Conservation (phyloP, 2,329 filamentous ascomycete species). For the Penicillium sp. region DNA sequence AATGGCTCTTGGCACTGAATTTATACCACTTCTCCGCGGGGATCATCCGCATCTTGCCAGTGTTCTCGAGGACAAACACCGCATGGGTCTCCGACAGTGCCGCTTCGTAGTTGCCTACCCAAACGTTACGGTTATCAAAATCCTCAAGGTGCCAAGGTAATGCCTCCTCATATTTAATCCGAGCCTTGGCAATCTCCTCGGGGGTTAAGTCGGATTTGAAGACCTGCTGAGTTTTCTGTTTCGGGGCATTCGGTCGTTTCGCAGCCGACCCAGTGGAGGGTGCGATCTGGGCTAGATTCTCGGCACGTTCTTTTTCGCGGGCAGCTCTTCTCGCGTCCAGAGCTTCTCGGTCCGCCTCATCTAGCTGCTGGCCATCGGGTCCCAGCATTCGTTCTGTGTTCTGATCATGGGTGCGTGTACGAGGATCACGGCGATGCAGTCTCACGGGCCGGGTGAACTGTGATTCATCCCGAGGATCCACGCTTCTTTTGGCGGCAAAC, state of each 20-base stretch:
- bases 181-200: slow-evolving; percentile 65
- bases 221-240: slow-evolving; percentile 83
- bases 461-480: slow-evolving; percentile 69
- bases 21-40: slow-evolving; percentile 97
- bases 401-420: slow-evolving; percentile 57
- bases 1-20: slow-evolving; percentile 53
- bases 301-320: slow-evolving; percentile 77
- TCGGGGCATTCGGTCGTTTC: slow-evolving; percentile 62
- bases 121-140: slow-evolving; percentile 90
- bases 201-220: slow-evolving; percentile 74
- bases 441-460: slow-evolving; percentile 86
- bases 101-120: slow-evolving; percentile 87
- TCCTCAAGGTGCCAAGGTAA: slow-evolving; percentile 96
- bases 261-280: slow-evolving; percentile 69
- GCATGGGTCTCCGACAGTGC: slow-evolving; percentile 78
- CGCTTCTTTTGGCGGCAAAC: slow-evolving; percentile 62
- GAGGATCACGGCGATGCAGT: slow-evolving; percentile 82
- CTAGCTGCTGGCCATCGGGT: slow-evolving; percentile 51
- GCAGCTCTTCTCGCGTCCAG: slow-evolving; percentile 65
- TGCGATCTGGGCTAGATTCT: slow-evolving; percentile 89
- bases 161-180: slow-evolving; percentile 83
- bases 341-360: slow-evolving; percentile 64
- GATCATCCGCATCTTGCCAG: slow-evolving; percentile 71
- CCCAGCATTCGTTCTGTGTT: slow-evolving; percentile 47
- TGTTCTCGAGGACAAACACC: slow-evolving; percentile 70